A percentile compares a stretch with the other conserved stretches of the same genome.
Evolutionary conservation across 2,329 filamentous ascomycete species (phyloP).

Genomic region (Sarocladiaceae sp.): DNA sequence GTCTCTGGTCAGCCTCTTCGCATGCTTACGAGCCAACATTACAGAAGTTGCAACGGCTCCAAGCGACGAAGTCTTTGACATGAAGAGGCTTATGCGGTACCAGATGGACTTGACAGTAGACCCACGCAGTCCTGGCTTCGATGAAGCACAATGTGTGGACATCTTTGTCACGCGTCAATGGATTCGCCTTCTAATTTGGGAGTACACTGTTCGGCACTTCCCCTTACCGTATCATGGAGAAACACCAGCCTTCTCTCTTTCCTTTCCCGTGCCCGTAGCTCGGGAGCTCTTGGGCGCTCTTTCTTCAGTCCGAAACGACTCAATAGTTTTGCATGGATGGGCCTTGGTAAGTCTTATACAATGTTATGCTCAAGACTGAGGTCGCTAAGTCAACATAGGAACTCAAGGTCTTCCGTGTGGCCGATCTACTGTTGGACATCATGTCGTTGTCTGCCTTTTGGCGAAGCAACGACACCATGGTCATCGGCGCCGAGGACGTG

Average conservation of each 20-base stretch:
- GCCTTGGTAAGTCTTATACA: slow-evolving; percentile 17
- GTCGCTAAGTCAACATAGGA: too few relatives aligned
- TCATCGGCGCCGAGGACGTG: slow-evolving; percentile 18
- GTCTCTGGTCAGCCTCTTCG: slow-evolving; percentile 18
- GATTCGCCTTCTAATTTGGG: slow-evolving; percentile 21
- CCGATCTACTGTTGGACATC: slow-evolving; percentile 19
- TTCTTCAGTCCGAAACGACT: slow-evolving; percentile 1
- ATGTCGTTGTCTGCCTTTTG: slow-evolving; percentile 15
- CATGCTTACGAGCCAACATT: slow-evolving; percentile 18
- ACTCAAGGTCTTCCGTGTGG: slow-evolving; percentile 20
- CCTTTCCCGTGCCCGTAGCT: slow-evolving; percentile 19
- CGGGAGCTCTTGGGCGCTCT: slow-evolving; percentile 17
- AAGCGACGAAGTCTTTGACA: slow-evolving; percentile 5
- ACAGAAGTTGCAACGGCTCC: slow-evolving; percentile 12
- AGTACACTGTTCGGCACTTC: slow-evolving; percentile 21
- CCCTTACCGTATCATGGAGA: slow-evolving; percentile 19
- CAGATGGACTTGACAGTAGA: slow-evolving; percentile 16
- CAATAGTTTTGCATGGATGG: slow-evolving; percentile 20
- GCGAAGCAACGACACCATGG: slow-evolving; percentile 16
- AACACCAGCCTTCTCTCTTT: slow-evolving; percentile 19
- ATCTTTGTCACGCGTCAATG: slow-evolving; percentile 22
- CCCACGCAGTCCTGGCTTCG: slow-evolving; percentile 13
- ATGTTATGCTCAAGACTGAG: too few relatives aligned
- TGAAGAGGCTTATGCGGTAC: slow-evolving; percentile 12
- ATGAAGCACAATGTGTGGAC: slow-evolving; percentile 20